Conservation (phyloP, 192 early-diverging fungal species). For the Fimicolochytrium jonesii region DNA sequence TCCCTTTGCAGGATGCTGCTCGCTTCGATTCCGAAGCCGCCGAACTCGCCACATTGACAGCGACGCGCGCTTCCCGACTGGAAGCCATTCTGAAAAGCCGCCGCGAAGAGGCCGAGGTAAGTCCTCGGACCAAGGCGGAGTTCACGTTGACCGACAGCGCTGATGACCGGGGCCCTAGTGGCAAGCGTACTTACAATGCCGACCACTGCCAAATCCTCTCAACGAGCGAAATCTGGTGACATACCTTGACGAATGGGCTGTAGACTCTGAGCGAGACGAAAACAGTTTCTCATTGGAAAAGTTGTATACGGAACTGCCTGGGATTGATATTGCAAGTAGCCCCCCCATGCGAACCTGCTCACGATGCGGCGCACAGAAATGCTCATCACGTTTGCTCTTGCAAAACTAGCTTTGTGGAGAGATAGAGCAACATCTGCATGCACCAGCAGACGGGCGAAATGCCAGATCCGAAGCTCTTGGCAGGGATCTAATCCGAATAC, state of each 20-base stretch:
- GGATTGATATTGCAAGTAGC: conserved; percentile 30
- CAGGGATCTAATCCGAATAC: conserved; percentile 24
- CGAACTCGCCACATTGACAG: conserved; percentile 8
- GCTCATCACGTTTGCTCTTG: background rate
- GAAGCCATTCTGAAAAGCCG: background rate
- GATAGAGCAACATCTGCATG: background rate
- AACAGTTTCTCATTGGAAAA: conserved; percentile 31
- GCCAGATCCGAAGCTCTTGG: background rate
- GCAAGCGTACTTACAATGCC: conserved; percentile 47
- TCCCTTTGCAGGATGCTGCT: conserved; percentile 23
- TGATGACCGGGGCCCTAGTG: no score
- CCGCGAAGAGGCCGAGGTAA: background rate
- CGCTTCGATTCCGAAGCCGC: conserved; percentile 34
- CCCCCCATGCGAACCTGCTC: background rate
- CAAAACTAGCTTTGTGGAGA: conserved; percentile 14
- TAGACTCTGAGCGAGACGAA: conserved; percentile 30
- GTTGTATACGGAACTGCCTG: conserved; percentile 32
- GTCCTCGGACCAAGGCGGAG: no score
- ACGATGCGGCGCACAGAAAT: background rate
- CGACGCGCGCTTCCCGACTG: conserved; percentile 7
- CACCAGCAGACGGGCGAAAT: background rate
- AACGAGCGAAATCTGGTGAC: conserved; percentile 47
- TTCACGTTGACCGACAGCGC: no score
- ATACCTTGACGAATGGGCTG: conserved; percentile 40
- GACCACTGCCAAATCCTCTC: conserved; percentile 38